Base-by-base conservation (phyloP, 179 eudicot species). In the Amaranthus tricolor region DNA sequence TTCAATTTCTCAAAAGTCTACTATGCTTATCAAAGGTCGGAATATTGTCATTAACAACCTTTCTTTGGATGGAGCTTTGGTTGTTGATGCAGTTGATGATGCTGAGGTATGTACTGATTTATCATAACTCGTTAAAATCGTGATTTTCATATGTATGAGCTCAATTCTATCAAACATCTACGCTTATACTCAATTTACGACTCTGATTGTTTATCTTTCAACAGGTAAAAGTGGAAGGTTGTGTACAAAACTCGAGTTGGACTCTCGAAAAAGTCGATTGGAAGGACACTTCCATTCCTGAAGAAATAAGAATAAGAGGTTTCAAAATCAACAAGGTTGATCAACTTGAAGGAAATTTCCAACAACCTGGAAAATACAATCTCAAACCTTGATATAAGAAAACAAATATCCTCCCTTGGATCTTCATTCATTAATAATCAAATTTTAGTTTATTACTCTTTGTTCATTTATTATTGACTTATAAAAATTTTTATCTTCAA, bases 281-380 rank as follows among this genome's bases (percentile, higher is more conserved):
- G 82, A 88, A 82, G 68, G 92, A 95, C 63, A 78, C 85, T 55
- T 78, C 90, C 6, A 59, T 76, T 13, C 95, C 99, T 0, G 97
- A 93, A 86, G 97, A 95, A 85, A 78, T 89, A 53, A 85, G 99
- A 72, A 95, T 82, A 47, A 85, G 99, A 69, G 97, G 99, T 43
- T 95, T 95, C 82, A 88, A 80, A 78, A 78, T 95, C 52, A 90
- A 88, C 76, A 89, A 84, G 84, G 60, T 88, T 6, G 97, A 90
- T 84, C 97, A 95, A 82, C 83, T 93, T 85, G 96, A 94, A 76
- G 89, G 80, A 56, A 78, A 78, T 61, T 89, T 77, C 80, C 84
- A 20, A 20, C 84, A 92, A 75, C 91, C 97, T 24, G 95, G 97
- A 13, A 89, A 85, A 52, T 81, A 81, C 82, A 72, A 68, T 60